Conservation (phyloP, 768 basidiomycete genomes). For the Ramaria sp. region DNA sequence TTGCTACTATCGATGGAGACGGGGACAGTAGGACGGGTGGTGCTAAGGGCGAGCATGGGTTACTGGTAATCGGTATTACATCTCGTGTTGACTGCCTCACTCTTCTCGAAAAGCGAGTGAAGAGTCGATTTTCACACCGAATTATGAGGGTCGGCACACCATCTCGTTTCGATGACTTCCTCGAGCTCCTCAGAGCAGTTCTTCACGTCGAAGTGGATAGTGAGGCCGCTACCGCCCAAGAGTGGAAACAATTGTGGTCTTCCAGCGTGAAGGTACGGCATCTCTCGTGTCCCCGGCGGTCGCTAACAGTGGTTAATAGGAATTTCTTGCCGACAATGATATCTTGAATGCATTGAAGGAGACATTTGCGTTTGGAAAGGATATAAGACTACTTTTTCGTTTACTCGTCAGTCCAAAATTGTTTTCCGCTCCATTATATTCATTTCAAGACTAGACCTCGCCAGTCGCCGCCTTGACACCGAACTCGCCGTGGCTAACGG, state of each 20-base stretch:
- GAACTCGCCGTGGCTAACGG: constrained; percentile 42
- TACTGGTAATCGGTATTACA: constrained; percentile 82
- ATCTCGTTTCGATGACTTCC: constrained; percentile 36
- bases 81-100: constrained; percentile 82
- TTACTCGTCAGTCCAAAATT: constrained; percentile 41
- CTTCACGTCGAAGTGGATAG: constrained; percentile 26
- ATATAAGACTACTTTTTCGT: constrained; percentile 45
- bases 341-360: constrained; percentile 42
- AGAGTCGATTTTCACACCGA: constrained; percentile 92
- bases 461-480: constrained; percentile 28
- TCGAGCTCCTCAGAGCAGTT: constrained; percentile 34
- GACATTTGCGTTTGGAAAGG: constrained; percentile 49
- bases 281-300: background rate
- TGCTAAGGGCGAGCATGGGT: constrained; percentile 30
- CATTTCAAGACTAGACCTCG: constrained; percentile 11
- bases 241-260: constrained; percentile 58
- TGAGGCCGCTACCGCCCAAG: constrained; percentile 20
- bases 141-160: constrained; percentile 71
- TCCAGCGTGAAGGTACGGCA: constrained; percentile 33
- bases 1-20: background rate
- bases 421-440: background rate
- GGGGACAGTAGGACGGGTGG: background rate
- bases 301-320: constrained; percentile 4
- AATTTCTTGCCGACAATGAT: constrained; percentile 39
- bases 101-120: constrained; percentile 89